Evolutionary conservation across 176 grass and related monocot species (phyloP).

Genomic region (Carex scoparia): DNA sequence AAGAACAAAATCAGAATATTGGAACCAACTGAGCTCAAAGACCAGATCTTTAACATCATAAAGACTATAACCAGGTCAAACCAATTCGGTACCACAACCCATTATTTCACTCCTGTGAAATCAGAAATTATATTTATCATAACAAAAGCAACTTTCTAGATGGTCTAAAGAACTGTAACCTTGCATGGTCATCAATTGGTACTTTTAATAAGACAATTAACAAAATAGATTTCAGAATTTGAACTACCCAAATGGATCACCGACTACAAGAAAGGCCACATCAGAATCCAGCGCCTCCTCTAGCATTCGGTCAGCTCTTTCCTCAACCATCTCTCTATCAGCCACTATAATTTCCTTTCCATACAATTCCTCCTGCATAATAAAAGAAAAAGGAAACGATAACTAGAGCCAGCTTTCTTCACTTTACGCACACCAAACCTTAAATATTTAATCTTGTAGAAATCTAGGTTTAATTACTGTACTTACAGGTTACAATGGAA

Average conservation of each 20-base stretch:
- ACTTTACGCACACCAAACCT: neutral
- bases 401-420: neutral
- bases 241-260: slow-evolving; percentile 85
- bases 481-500: neutral
- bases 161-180: neutral
- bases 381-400: neutral
- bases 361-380: slow-evolving; percentile 69
- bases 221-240: neutral
- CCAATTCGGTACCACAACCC: neutral
- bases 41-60: neutral
- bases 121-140: neutral
- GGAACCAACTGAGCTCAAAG: neutral
- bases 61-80: neutral
- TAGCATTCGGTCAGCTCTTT: slow-evolving; percentile 62
- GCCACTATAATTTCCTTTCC: slow-evolving; percentile 72
- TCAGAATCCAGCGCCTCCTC: slow-evolving; percentile 38
- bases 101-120: neutral
- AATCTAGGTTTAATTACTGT: neutral
- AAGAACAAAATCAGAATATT: neutral
- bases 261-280: slow-evolving; percentile 80
- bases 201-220: neutral
- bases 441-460: neutral
- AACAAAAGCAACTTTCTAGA: neutral
- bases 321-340: slow-evolving; percentile 95
- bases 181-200: neutral